Evolutionary conservation across 2,329 filamentous ascomycete species (phyloP).

Genomic region (Fusarium nematophilum): DNA sequence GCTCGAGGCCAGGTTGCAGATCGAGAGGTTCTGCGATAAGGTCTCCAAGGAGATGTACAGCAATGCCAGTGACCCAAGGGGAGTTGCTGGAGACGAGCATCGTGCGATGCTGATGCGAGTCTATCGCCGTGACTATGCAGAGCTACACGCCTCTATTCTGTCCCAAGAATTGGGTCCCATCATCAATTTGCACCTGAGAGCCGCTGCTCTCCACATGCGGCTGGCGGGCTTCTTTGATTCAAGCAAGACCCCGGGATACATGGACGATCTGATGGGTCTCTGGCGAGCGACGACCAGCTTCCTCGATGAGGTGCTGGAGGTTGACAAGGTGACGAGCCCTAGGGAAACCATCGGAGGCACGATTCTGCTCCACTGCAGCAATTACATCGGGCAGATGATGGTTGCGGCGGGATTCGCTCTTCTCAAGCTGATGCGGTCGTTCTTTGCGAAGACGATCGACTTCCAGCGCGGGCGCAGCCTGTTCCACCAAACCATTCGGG

Average conservation of each 20-base stretch:
- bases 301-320: slow-evolving; percentile 71
- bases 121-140: slow-evolving; percentile 72
- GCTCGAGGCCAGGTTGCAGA: slow-evolving; percentile 74
- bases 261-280: slow-evolving; percentile 79
- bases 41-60: slow-evolving; percentile 84
- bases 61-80: slow-evolving; percentile 78
- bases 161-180: slow-evolving; percentile 69
- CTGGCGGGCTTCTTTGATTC: slow-evolving; percentile 86
- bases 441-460: slow-evolving; percentile 79
- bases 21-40: slow-evolving; percentile 81
- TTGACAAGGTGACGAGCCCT: slow-evolving; percentile 60
- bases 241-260: slow-evolving; percentile 75
- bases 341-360: slow-evolving; percentile 60
- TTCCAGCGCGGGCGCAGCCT: slow-evolving; percentile 73
- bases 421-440: slow-evolving; percentile 81
- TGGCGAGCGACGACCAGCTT: slow-evolving; percentile 79
- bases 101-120: slow-evolving; percentile 74
- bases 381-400: slow-evolving; percentile 87
- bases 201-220: slow-evolving; percentile 79
- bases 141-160: slow-evolving; percentile 70
- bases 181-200: slow-evolving; percentile 75
- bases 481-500: slow-evolving; percentile 77
- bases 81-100: slow-evolving; percentile 75
- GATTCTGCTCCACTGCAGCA: slow-evolving; percentile 74
- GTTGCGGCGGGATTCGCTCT: slow-evolving; percentile 83